phyloP scores from a whole-genome alignment of 2,329 filamentous ascomycete genomes.

The Zasmidium citrigriseum region DNA sequence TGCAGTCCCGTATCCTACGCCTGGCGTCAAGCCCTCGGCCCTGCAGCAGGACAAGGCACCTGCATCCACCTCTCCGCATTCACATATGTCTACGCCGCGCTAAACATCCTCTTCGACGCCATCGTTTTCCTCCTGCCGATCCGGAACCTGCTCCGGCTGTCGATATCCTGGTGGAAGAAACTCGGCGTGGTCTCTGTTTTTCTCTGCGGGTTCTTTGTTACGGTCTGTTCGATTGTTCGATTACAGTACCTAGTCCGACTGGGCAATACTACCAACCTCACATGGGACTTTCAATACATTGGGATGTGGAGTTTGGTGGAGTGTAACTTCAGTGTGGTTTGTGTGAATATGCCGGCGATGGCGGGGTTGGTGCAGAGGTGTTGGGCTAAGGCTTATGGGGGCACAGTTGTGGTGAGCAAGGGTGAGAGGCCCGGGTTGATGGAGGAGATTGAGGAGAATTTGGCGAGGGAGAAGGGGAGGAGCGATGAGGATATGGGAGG shows the following conservation, averaged over 20 bases:
- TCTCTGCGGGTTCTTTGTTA: constrained; percentile 12
- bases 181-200: constrained; percentile 8
- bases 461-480: too few relatives aligned
- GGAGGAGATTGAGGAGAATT: too few relatives aligned
- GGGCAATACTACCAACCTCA: constrained; percentile 3
- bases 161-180: constrained; percentile 9
- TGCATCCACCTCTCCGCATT: constrained; percentile 5
- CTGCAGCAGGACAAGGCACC: background rate
- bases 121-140: constrained; percentile 11
- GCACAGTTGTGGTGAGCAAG: too few relatives aligned
- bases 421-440: too few relatives aligned
- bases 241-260: constrained; percentile 14
- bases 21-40: constrained; percentile 2
- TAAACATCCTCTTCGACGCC: constrained; percentile 11
- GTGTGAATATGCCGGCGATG: background rate
- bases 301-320: constrained; percentile 11
- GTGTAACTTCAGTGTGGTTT: constrained; percentile 1
- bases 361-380: constrained; percentile 4
- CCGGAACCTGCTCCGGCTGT: constrained; percentile 9
- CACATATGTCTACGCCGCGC: constrained; percentile 8
- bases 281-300: constrained; percentile 11
- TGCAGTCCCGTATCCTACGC: constrained; percentile 8
- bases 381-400: background rate
- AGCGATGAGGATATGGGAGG: too few relatives aligned
- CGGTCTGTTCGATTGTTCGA: constrained; percentile 7